Base-by-base conservation (phyloP, 2,329 filamentous ascomycete genomes). In the Thielaviopsis populi region DNA sequence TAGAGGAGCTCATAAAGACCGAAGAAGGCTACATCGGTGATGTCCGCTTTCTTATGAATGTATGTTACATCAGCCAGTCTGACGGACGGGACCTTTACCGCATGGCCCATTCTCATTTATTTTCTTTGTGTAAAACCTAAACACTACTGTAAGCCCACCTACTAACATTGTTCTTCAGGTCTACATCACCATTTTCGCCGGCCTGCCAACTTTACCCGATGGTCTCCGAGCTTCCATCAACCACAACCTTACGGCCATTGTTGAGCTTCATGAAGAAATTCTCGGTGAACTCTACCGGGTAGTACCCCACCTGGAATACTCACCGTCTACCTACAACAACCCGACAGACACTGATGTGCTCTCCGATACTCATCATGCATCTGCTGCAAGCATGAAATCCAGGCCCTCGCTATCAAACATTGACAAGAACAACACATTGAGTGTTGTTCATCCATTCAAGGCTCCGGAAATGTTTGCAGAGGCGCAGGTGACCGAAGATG, bases 1-100 rank as follows among this genome's bases (percentile, higher is more conserved):
- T 97, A 42, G 88, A 94, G 71, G 94, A 97, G 74, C 77, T 97
- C 61, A 83, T 96, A 66, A 81, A 76, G 64, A 95, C 91, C 0
- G 94, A 97, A 73, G 88, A 94, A 71, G 84, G 86, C 70, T 97
- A 97, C 72, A 85, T 97, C 69, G 83, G 86, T 17, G 92, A 96
- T 70, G 74, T 97, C 65, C 89, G 89, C 69, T 90, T 94, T 68
- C 77, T 97, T 66, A 87, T 88, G 72, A 91, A 95, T 74, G 91
- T 92, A 76, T 71, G 83, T 70, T 48, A 15, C 42, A 37, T 22
- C 27, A 53, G 17, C 19, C 40, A 13, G 24, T 10, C 10, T 24
- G 40, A n/a, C 19, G 22, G 22, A 22, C 4, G 40, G 15, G 33
- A 19, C 37, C 13, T 42, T 53, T 33, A 13, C 42, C 17, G 15